These are phyloP conservation scores for Mycena alexandri DNA, from an alignment of 768 basidiomycete genomes.

Conservation along the genomic window DNA sequence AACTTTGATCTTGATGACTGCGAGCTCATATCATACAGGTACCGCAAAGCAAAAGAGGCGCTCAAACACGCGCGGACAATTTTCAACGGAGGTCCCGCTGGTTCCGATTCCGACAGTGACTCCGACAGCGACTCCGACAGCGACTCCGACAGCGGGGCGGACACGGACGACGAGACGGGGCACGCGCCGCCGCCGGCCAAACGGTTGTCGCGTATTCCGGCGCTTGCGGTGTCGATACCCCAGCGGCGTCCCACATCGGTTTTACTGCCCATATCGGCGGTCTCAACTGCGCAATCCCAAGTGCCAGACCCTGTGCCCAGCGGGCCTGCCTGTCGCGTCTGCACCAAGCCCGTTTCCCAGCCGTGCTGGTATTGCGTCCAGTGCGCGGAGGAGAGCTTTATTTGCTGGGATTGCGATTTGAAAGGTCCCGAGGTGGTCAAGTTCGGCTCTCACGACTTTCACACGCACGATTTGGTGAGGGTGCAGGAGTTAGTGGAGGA, in stretches of 20 bases:
- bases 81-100: slow-evolving; percentile 20
- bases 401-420: slow-evolving; percentile 41
- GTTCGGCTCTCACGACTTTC: slow-evolving; percentile 31
- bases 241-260: background rate
- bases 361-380: slow-evolving; percentile 50
- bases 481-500: slow-evolving; percentile 32
- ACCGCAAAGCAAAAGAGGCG: slow-evolving; percentile 39
- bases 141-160: slow-evolving; percentile 13
- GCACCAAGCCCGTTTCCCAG: slow-evolving; percentile 35
- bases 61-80: slow-evolving; percentile 31
- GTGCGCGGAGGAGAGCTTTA: slow-evolving; percentile 43
- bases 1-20: too few relatives aligned
- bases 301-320: slow-evolving; percentile 14
- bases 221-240: too few relatives aligned
- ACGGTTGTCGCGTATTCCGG: background rate
- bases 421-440: slow-evolving; percentile 18
- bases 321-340: slow-evolving; percentile 39
- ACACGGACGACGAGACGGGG: slow-evolving; percentile 20
- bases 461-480: slow-evolving; percentile 40
- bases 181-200: slow-evolving; percentile 4
- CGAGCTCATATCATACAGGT: too few relatives aligned
- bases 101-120: slow-evolving; percentile 17
- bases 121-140: too few relatives aligned
- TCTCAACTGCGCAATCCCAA: slow-evolving; percentile 5
- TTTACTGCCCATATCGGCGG: slow-evolving; percentile 6